Percentiles rank a stretch among this genome's conserved stretches.
Conservation (phyloP, 2,329 filamentous ascomycete species). For the Xylariales sp. region DNA sequence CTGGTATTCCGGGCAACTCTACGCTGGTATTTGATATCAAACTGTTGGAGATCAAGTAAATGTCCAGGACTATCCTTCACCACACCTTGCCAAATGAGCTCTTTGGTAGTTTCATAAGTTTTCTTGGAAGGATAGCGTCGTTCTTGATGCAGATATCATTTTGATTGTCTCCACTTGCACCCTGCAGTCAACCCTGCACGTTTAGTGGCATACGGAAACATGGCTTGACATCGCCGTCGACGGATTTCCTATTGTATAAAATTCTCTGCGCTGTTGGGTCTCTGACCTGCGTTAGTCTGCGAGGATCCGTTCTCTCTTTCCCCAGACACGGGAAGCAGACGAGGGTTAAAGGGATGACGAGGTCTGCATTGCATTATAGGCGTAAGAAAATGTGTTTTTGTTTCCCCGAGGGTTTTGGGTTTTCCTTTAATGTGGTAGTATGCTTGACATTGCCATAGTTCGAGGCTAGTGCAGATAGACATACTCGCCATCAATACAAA, state of each 20-base stretch:
- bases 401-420: constrained; percentile 14
- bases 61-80: neutral
- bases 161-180: too few relatives aligned
- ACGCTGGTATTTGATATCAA: constrained; percentile 90
- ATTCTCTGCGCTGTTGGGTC: constrained; percentile 38
- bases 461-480: constrained; percentile 14
- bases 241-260: constrained; percentile 7
- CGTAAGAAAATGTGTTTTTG: constrained; percentile 35
- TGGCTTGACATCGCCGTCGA: too few relatives aligned
- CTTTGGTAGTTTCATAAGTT: too few relatives aligned
- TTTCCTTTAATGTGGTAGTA: constrained; percentile 17
- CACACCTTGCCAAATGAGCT: too few relatives aligned
- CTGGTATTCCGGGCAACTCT: constrained; percentile 88
- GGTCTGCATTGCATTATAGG: constrained; percentile 47
- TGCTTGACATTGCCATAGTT: constrained; percentile 9
- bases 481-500: constrained; percentile 7
- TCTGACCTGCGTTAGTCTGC: constrained; percentile 42
- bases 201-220: too few relatives aligned
- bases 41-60: constrained; percentile 76
- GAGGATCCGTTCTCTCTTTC: constrained; percentile 30
- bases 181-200: too few relatives aligned
- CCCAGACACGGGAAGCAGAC: constrained; percentile 31
- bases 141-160: constrained; percentile 19
- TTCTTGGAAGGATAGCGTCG: constrained; percentile 3
- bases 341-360: constrained; percentile 43